Evolutionary conservation across 371 early-diverging fungal genomes (phyloP), one percentile per base, ranked within the genome.

Genomic region (Coemansia sp.): DNA sequence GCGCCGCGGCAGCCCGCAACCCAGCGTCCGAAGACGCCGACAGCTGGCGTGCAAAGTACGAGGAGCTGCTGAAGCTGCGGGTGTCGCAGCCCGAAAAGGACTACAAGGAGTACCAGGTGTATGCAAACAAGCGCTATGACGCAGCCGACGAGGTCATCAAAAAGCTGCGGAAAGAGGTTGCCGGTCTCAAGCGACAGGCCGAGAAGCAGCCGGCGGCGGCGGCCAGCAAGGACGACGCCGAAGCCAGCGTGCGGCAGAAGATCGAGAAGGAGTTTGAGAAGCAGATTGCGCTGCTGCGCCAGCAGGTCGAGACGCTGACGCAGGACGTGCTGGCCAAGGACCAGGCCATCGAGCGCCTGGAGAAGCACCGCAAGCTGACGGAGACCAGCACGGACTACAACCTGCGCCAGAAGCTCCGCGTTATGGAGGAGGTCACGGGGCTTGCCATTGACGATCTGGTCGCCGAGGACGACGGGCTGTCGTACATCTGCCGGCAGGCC

Each of bases 331-430:
- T 67, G 57, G 48, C 58, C 57, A 72, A 70, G 53, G 67, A 73
- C 39, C 67, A 67, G 60, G 16, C 62, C 31, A 58, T 75, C 42
- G 68, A 52, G 42, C 63, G 57, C 20, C 63, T 75, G 30, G 76
- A 75, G 52, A 43, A 67, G 68, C 76, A 67, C 50, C 66, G 59
- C 36, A 62, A 54, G 55, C 63, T 67, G 60, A 63, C 67, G 6
- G 73, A 71, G 49, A 74, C 73, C 13, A 61, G 59, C 50, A 67
- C 68, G 3, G 75, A 75, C 68, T 73, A 67, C 61, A 74, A 74
- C 26, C 57, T 75, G 50, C 76, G 76, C 54, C 67, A 73, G 43
- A 55, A 63, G 53, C 61, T 75, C 35, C 41, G 48, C 43, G 39
- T 67, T 26, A 55, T 71, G 42, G 63, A 75, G 47, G 63, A 74